phyloP scores from a whole-genome alignment of 768 basidiomycete species.

The Russula compacta region DNA sequence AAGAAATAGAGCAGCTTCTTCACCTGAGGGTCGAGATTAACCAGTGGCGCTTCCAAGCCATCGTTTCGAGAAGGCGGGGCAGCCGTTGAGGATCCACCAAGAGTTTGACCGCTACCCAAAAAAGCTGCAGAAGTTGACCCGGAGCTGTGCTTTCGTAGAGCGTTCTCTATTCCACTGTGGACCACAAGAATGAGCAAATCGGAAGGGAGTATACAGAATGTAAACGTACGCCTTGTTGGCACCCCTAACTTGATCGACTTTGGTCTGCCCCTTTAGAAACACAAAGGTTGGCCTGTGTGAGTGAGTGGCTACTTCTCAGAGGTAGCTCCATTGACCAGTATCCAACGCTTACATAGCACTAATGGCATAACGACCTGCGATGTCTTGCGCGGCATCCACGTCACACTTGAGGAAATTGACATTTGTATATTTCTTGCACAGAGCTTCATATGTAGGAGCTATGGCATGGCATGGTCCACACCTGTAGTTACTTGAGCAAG shows the following conservation, averaged over 20 bases:
- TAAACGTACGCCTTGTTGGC: constrained; percentile 55
- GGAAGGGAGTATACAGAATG: neutral
- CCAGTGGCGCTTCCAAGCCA: constrained; percentile 31
- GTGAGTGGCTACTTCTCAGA: neutral
- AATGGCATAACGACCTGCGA: constrained; percentile 53
- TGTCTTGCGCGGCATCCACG: constrained; percentile 61
- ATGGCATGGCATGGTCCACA: constrained; percentile 83
- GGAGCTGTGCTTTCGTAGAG: constrained; percentile 45
- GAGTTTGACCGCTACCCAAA: constrained; percentile 62
- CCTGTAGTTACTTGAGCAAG: constrained; percentile 34
- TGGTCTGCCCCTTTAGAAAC: constrained; percentile 56
- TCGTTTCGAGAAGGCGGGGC: constrained; percentile 29
- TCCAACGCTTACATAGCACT: constrained; percentile 55
- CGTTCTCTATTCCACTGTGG: constrained; percentile 49
- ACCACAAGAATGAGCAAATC: neutral
- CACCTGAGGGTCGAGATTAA: constrained; percentile 55
- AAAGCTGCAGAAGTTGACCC: constrained; percentile 39
- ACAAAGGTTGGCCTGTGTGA: constrained; percentile 69
- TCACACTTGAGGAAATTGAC: constrained; percentile 84
- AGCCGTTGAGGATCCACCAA: constrained; percentile 41
- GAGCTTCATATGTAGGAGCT: constrained; percentile 62
- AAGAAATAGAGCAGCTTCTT: constrained; percentile 55
- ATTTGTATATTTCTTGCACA: constrained; percentile 56
- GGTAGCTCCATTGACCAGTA: neutral
- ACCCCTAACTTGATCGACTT: constrained; percentile 66